Evolutionary conservation across 306 rosid genomes (phyloP).

Genomic region (Ochetophila trinervis): DNA sequence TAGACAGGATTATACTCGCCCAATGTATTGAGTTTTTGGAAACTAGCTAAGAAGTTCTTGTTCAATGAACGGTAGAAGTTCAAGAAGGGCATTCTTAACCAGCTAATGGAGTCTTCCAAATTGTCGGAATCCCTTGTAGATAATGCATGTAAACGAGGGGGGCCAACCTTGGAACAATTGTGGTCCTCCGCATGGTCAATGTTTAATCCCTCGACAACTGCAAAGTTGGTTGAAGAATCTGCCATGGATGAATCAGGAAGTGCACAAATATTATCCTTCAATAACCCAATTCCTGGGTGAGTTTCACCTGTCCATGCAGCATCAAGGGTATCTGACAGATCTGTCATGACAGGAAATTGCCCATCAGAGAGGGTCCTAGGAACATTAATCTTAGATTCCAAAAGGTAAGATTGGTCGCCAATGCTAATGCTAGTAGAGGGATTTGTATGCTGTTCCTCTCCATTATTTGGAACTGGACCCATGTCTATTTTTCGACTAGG

Average conservation of each 20-base stretch:
- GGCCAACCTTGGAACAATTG: constrained; percentile 32
- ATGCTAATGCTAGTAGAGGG: constrained; percentile 27
- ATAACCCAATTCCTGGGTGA: constrained; percentile 38
- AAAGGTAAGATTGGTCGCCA: constrained; percentile 30
- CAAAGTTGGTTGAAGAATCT: constrained; percentile 38
- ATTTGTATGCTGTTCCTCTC: constrained; percentile 37
- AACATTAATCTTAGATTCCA: constrained; percentile 36
- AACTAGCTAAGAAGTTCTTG: constrained; percentile 49
- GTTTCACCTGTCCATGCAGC: constrained; percentile 80
- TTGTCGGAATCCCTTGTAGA: constrained; percentile 43
- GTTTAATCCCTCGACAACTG: constrained; percentile 23
- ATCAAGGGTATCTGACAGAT: constrained; percentile 85
- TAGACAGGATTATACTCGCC: constrained; percentile 59
- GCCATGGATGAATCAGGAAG: constrained; percentile 40
- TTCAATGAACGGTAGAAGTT: constrained; percentile 61
- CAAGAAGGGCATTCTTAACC: constrained; percentile 69
- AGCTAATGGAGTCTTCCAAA: constrained; percentile 59
- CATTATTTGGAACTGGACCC: constrained; percentile 20
- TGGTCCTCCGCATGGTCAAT: constrained; percentile 52
- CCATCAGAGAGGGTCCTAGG: constrained; percentile 72
- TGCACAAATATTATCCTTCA: constrained; percentile 35
- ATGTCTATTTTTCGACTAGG: constrained; percentile 32
- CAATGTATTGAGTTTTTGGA: constrained; percentile 55
- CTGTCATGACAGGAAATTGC: constrained; percentile 43
- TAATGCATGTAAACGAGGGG: constrained; percentile 27